Conservation (phyloP, 2,329 filamentous ascomycete genomes). For the Colletotrichum lupini region DNA sequence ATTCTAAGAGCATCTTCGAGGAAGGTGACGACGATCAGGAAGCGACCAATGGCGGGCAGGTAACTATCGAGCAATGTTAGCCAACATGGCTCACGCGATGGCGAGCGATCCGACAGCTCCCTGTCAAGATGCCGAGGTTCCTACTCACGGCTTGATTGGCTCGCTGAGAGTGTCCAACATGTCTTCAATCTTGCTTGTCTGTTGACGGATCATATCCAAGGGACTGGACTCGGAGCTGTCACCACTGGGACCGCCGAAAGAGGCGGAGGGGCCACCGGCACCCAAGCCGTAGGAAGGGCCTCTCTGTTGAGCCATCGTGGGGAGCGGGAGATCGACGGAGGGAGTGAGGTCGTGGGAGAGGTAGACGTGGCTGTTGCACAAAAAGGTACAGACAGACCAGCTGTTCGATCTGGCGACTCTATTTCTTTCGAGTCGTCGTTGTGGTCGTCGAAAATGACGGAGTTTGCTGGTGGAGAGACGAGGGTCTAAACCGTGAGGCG, state of each 20-base stretch:
- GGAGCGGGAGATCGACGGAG: slow-evolving; percentile 1
- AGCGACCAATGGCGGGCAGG: slow-evolving; percentile 93
- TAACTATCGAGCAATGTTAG: slow-evolving; percentile 69
- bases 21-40: slow-evolving; percentile 98
- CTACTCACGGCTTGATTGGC: slow-evolving; percentile 91
- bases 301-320: slow-evolving; percentile 37
- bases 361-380: slow-evolving; percentile 32
- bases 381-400: slow-evolving; percentile 33
- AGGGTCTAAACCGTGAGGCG: slow-evolving; percentile 12
- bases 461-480: slow-evolving; percentile 17
- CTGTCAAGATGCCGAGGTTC: slow-evolving; percentile 23
- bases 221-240: slow-evolving; percentile 70
- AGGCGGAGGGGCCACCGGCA: slow-evolving; percentile 32
- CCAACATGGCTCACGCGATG: slow-evolving; percentile 15
- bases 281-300: slow-evolving; percentile 37
- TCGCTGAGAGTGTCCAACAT: slow-evolving; percentile 87
- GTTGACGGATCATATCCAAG: slow-evolving; percentile 89
- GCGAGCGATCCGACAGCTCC: slow-evolving; percentile 14
- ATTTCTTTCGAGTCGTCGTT: background rate
- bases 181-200: slow-evolving; percentile 99
- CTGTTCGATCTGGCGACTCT: slow-evolving; percentile 24
- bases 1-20: slow-evolving; percentile 96
- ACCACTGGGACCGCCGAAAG: slow-evolving; percentile 33
- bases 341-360: background rate
- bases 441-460: slow-evolving; percentile 13